Conservation (phyloP, 192 early-diverging fungal genomes). For the Radiomyces spectabilis region DNA sequence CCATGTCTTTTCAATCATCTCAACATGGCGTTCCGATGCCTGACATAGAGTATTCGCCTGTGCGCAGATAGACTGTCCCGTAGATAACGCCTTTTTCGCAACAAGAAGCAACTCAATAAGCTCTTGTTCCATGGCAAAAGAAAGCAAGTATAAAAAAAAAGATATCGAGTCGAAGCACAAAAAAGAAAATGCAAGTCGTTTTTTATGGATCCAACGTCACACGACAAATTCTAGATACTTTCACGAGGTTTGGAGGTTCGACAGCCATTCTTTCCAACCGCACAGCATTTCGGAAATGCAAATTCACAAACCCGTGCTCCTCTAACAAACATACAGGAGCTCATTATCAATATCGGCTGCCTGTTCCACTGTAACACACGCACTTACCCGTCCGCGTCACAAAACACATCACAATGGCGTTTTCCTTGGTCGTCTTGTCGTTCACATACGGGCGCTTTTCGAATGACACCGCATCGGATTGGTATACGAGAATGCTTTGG, state of each 20-base stretch:
- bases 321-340: not conserved
- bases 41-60: constrained; percentile 17
- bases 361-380: not conserved
- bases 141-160: not conserved
- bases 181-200: too few relatives aligned
- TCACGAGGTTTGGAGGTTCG: too few relatives aligned
- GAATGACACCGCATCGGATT: not conserved
- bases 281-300: not conserved
- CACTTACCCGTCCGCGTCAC: not conserved
- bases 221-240: too few relatives aligned
- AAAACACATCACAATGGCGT: not conserved
- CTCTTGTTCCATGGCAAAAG: constrained; percentile 20
- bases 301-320: not conserved
- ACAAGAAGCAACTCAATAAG: constrained; percentile 19
- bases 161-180: too few relatives aligned
- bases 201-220: too few relatives aligned
- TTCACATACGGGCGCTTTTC: not conserved
- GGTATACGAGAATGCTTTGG: not conserved
- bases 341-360: not conserved
- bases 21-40: constrained; percentile 8
- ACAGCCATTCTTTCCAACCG: not conserved
- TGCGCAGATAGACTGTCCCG: constrained; percentile 17
- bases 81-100: constrained; percentile 22
- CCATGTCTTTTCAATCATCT: constrained; percentile 23
- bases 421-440: not conserved